Base-by-base conservation (phyloP, 441 rosid genomes). In the Populus hybrid region DNA sequence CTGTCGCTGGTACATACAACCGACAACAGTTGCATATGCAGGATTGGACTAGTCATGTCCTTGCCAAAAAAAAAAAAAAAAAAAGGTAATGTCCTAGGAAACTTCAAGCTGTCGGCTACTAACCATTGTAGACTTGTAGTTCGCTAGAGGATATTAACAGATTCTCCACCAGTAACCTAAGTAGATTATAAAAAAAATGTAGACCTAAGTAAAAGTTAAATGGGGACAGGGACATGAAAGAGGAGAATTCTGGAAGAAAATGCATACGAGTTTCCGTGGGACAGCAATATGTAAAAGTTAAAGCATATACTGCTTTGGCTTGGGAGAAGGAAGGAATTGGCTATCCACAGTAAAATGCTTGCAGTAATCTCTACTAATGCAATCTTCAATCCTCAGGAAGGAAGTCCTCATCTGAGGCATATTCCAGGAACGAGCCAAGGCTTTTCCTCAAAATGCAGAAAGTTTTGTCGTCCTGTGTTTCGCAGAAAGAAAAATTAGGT, bases 361-460 rank as follows among this genome's bases (percentile, higher is more conserved):
- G 63, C 53, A 28, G 69, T 35, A 33, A 12, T 50, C 14, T 64
- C 50, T 24, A 14, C 11, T 23, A 3, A 40, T 68, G 66, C 59
- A 45, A 74, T 4, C 77, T 79, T 94, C 82, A 92, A 80, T 91
- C 94, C 73, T 91, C 94, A 66, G 87, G 87, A 23, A 89, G 89
- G 84, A 90, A 90, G 69, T 91, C 97, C 80, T 93, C 98, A 71
- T 92, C 96, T 3, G 98, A 93, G 61, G 87, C 90, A 69, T 90
- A 83, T 40, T 86, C 95, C 69, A 95, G 84, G 79, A 90, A 92
- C 6, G 93, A 84, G 26, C 94, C 93, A 31, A 93, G 91, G 67
- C 93, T 89, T 85, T 94, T 89, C 88, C 91, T 90, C 91, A 93
- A 56, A 77, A 93, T 83, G 88, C 90, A 90, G 90, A 91, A 91